A percentile compares a stretch with the other conserved stretches of the same genome.
Evolutionary conservation across 345 rosid genomes (phyloP).

Genomic region (Lepidium africanum): DNA sequence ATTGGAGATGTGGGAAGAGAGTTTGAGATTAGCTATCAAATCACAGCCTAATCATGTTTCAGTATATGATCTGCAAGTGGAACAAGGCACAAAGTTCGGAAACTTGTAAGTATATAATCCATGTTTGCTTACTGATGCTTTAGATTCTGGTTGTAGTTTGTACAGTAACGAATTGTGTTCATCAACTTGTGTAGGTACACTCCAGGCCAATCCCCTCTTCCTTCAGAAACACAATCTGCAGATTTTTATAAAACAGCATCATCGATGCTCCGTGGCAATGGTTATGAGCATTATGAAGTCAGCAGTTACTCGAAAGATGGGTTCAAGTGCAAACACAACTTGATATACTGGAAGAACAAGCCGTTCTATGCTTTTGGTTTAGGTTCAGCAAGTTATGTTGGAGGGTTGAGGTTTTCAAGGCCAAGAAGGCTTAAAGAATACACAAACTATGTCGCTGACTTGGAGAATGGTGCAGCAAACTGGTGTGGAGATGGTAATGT

Average conservation of each 20-base stretch:
- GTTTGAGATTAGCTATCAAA: constrained; percentile 52
- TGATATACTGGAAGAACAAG: constrained; percentile 74
- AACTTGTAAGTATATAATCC: constrained; percentile 42
- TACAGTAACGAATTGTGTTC: background rate
- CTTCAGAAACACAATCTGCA: constrained; percentile 75
- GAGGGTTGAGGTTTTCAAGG: constrained; percentile 82
- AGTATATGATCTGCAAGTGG: constrained; percentile 96
- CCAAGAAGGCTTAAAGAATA: constrained; percentile 78
- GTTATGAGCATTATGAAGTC: constrained; percentile 78
- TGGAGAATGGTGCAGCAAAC: constrained; percentile 47
- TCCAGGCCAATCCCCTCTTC: constrained; percentile 88
- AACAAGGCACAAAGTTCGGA: constrained; percentile 86
- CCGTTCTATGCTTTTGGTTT: constrained; percentile 87
- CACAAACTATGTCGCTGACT: constrained; percentile 44
- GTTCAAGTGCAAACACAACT: constrained; percentile 75
- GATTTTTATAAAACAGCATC: constrained; percentile 72
- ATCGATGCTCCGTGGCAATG: constrained; percentile 49
- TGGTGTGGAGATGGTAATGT: constrained; percentile 23
- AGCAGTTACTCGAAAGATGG: constrained; percentile 67
- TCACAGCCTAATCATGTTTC: constrained; percentile 71
- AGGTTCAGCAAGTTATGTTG: constrained; percentile 85
- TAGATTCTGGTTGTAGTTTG: background rate
- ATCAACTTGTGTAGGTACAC: constrained; percentile 53
- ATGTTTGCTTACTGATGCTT: background rate
- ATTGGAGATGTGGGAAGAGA: constrained; percentile 75